Percentiles rank a stretch among this genome's conserved stretches.
Conservation (phyloP, 805 yeast species). For the Clavispora fructus region DNA sequence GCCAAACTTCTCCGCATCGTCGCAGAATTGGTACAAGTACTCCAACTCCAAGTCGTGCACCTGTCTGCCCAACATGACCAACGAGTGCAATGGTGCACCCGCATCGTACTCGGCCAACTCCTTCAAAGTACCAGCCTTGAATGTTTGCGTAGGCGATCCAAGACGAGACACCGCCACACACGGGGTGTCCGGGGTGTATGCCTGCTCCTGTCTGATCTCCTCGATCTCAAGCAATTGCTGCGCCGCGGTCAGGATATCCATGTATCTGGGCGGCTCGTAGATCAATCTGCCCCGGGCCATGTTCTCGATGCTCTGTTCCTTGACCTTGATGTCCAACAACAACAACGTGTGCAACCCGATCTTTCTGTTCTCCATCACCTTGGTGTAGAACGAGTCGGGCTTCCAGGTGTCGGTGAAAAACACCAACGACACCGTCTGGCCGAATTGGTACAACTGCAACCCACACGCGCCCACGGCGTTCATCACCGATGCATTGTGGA, state of each 20-base stretch:
- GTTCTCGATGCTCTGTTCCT: slow-evolving; percentile 92
- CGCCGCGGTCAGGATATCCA: slow-evolving; percentile 88
- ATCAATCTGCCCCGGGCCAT: slow-evolving; percentile 88
- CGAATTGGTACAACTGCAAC: slow-evolving; percentile 87
- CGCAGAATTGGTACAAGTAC: slow-evolving; percentile 71
- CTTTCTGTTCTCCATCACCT: slow-evolving; percentile 80
- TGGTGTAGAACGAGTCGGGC: slow-evolving; percentile 92
- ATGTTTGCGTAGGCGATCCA: slow-evolving; percentile 78
- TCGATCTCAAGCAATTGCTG: slow-evolving; percentile 84
- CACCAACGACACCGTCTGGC: slow-evolving; percentile 95
- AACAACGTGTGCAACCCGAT: slow-evolving; percentile 90
- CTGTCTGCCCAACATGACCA: slow-evolving; percentile 86
- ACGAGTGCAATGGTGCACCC: slow-evolving; percentile 92
- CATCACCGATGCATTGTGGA: slow-evolving; percentile 97
- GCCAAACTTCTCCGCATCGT: slow-evolving; percentile 48
- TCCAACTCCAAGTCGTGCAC: slow-evolving; percentile 92
- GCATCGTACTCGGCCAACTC: slow-evolving; percentile 79
- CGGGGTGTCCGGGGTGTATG: slow-evolving; percentile 83
- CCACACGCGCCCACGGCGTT: slow-evolving; percentile 99
- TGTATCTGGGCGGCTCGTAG: slow-evolving; percentile 95
- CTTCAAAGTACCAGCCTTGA: slow-evolving; percentile 78
- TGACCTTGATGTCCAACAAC: slow-evolving; percentile 87
- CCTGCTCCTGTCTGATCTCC: slow-evolving; percentile 65
- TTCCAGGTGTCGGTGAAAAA: slow-evolving; percentile 95
- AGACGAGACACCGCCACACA: slow-evolving; percentile 90